phyloP scores from a whole-genome alignment of 768 basidiomycete species.

The Holtermannia corniformis region DNA sequence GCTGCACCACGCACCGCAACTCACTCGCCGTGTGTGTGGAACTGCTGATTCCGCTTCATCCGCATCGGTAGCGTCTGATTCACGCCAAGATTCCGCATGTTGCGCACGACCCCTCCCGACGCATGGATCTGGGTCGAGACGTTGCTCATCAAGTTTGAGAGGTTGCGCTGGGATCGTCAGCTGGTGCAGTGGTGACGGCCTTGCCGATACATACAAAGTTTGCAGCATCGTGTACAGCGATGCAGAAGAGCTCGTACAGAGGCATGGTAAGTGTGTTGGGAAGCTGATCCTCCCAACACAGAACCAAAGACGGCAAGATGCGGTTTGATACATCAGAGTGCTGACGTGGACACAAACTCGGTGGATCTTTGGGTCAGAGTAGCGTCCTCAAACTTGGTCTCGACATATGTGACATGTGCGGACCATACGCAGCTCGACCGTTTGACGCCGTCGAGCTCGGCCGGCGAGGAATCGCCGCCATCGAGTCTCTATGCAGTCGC shows the following conservation, averaged over 20 bases:
- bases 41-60: conserved; percentile 37
- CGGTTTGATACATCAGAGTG: too few relatives aligned
- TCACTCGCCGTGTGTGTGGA: conserved; percentile 39
- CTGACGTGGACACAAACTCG: too few relatives aligned
- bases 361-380: too few relatives aligned
- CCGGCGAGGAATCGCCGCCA: too few relatives aligned
- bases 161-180: conserved; percentile 22
- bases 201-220: conserved; percentile 25
- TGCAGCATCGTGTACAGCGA: conserved; percentile 34
- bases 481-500: too few relatives aligned
- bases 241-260: conserved; percentile 40
- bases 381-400: too few relatives aligned
- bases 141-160: conserved; percentile 31
- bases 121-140: conserved; percentile 28
- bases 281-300: too few relatives aligned
- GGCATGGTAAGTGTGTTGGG: too few relatives aligned
- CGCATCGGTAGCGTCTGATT: conserved; percentile 30
- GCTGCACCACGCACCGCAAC: conserved; percentile 6
- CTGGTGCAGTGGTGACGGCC: neutral
- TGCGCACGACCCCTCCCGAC: conserved; percentile 35
- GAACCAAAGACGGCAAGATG: too few relatives aligned
- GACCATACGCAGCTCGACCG: too few relatives aligned
- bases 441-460: too few relatives aligned
- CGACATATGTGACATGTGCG: too few relatives aligned
- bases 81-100: conserved; percentile 33